Evolutionary conservation across 1,284 basidiomycete genomes (phyloP).

Genomic region (Ustilago lituana): DNA sequence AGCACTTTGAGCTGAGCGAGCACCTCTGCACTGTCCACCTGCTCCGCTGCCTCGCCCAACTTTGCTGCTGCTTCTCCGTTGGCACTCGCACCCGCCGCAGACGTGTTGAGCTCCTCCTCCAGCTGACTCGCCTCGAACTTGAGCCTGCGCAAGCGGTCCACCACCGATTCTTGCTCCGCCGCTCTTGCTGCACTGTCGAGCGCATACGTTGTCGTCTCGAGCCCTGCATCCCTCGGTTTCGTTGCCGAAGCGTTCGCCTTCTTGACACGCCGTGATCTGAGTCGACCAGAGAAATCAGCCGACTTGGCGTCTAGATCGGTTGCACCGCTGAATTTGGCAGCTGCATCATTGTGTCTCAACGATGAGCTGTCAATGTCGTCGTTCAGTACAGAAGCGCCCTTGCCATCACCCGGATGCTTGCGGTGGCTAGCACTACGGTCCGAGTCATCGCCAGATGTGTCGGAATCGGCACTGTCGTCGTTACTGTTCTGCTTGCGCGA

Average conservation of each 20-base stretch:
- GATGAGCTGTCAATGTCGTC: conserved; percentile 34
- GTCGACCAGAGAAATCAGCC: conserved; percentile 29
- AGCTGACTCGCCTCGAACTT: conserved; percentile 43
- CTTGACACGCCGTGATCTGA: conserved; percentile 3
- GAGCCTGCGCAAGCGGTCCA: conserved; percentile 40
- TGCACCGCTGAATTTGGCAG: conserved; percentile 29
- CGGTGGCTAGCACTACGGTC: conserved; percentile 15
- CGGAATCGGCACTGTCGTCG: conserved; percentile 5
- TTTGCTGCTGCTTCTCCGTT: not conserved
- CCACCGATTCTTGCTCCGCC: conserved; percentile 15
- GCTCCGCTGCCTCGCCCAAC: not conserved
- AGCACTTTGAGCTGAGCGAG: conserved; percentile 33
- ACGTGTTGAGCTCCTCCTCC: conserved; percentile 33
- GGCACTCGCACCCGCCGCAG: not conserved
- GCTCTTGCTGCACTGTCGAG: conserved; percentile 1
- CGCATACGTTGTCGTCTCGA: conserved; percentile 38
- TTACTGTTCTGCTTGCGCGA: conserved; percentile 12
- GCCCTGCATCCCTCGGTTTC: conserved; percentile 31
- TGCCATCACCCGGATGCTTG: conserved; percentile 30
- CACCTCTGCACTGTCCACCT: conserved; percentile 22
- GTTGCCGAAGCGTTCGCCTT: conserved; percentile 1
- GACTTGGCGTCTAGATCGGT: conserved; percentile 15
- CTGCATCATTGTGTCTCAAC: conserved; percentile 22
- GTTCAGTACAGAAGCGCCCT: conserved; percentile 1
- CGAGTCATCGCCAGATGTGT: conserved; percentile 29